A percentile compares a stretch with the other conserved stretches of the same genome.
These are phyloP conservation scores for Purpureocillium lavendulum DNA, from an alignment of 2,329 filamentous ascomycete species.

Conservation along the genomic window DNA sequence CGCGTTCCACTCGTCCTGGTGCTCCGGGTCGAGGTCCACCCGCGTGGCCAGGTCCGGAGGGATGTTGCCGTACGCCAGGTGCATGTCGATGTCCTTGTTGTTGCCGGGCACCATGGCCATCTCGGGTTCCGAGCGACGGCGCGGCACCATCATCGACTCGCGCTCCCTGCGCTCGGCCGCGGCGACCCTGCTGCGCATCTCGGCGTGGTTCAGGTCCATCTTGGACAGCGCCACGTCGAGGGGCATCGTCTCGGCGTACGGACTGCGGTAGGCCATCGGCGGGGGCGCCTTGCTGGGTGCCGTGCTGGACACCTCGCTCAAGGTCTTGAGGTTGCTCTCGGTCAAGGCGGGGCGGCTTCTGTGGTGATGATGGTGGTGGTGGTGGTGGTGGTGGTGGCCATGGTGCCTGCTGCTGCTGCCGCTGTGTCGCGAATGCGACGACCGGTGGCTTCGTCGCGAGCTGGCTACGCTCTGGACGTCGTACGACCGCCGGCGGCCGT, in stretches of 20 bases:
- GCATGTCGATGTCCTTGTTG: constrained; percentile 66
- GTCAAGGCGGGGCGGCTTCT: constrained; percentile 36
- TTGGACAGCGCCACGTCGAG: constrained; percentile 33
- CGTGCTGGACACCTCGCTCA: constrained; percentile 43
- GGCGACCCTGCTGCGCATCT: constrained; percentile 17
- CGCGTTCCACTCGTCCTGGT: constrained; percentile 42
- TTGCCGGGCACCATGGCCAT: constrained; percentile 14
- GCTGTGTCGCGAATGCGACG: constrained; percentile 19
- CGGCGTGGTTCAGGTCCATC: constrained; percentile 15
- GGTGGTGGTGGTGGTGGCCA: constrained; percentile 15
- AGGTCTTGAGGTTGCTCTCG: constrained; percentile 41
- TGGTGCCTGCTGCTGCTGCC: neutral
- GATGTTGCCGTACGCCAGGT: constrained; percentile 81
- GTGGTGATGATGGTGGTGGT: constrained; percentile 20
- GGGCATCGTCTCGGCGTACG: constrained; percentile 26
- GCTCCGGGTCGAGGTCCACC: constrained; percentile 36
- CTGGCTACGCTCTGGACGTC: constrained; percentile 26
- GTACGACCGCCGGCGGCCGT: constrained; percentile 21
- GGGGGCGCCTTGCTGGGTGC: constrained; percentile 32
- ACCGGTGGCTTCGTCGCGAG: constrained; percentile 33
- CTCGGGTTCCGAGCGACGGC: constrained; percentile 29
- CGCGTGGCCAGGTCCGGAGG: constrained; percentile 56
- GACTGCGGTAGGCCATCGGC: constrained; percentile 31
- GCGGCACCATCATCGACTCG: constrained; percentile 20
- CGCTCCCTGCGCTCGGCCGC: constrained; percentile 5